Evolutionary conservation across 257 asterid species (phyloP).

Genomic region (Scutellaria baicalensis): DNA sequence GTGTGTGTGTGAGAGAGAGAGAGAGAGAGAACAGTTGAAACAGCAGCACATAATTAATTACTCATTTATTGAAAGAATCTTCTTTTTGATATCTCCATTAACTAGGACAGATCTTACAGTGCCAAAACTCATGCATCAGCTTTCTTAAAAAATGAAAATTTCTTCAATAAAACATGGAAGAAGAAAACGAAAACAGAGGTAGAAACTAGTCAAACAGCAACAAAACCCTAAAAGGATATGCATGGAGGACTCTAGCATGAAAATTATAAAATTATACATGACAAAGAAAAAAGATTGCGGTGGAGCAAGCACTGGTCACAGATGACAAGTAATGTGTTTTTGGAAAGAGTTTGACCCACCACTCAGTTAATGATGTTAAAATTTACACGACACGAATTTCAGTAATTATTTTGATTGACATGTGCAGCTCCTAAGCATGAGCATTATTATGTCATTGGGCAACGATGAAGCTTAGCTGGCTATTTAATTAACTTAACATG

Average conservation of each 20-base stretch:
- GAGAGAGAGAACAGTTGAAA: not conserved
- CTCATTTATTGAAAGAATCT: conserved; percentile 10
- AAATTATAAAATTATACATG: not conserved
- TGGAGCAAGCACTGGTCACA: not conserved
- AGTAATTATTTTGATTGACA: not conserved
- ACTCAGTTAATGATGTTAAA: not conserved
- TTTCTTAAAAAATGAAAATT: not conserved
- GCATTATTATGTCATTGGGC: not conserved
- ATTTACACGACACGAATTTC: not conserved
- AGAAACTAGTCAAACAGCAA: not conserved
- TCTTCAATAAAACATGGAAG: not conserved
- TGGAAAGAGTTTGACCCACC: not conserved
- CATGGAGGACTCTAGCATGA: not conserved
- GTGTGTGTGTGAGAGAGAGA: not conserved
- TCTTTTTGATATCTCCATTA: not conserved
- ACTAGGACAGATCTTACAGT: not conserved
- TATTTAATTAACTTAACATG: not conserved
- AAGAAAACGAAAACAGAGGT: not conserved
- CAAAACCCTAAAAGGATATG: not conserved
- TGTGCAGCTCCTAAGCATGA: not conserved
- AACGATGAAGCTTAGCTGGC: not conserved
- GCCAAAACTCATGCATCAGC: not conserved
- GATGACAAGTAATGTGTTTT: not conserved
- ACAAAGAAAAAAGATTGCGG: not conserved
- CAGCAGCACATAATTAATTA: not conserved